Evolutionary conservation across 164 flowering plant species (phyloP).

Genomic region (Umbellularia californica): DNA sequence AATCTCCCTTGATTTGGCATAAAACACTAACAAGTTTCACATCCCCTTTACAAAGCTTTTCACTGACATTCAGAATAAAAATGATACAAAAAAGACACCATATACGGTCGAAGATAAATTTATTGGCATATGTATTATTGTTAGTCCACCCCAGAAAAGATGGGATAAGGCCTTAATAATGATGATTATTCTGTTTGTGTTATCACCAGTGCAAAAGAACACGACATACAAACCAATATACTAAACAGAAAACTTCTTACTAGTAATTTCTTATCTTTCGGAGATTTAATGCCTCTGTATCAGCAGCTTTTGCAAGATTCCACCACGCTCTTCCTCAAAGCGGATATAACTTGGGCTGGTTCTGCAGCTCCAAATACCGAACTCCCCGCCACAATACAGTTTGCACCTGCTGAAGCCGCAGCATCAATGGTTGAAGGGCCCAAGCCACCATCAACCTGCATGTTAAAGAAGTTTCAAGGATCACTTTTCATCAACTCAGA

Average conservation of each 20-base stretch:
- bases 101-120: not conserved
- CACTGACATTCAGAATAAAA: not conserved
- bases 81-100: not conserved
- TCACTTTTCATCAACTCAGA: no score
- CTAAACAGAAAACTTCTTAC: not conserved
- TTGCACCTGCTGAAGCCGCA: conserved; percentile 91
- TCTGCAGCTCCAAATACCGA: conserved; percentile 92
- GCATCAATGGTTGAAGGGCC: conserved; percentile 80
- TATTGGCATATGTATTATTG: not conserved
- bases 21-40: not conserved
- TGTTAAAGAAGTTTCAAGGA: not conserved
- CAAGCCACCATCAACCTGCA: conserved; percentile 92
- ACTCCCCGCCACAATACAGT: conserved; percentile 96
- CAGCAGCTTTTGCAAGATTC: conserved; percentile 24
- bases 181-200: not conserved
- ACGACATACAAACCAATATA: not conserved
- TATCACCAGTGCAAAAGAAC: not conserved
- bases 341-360: conserved; percentile 73
- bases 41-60: not conserved
- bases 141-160: not conserved
- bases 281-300: not conserved
- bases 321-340: conserved; percentile 57
- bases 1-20: not conserved
- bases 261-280: no score
- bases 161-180: not conserved